Percentiles rank a stretch among this genome's conserved stretches.
phyloP scores from a whole-genome alignment of 768 basidiomycete genomes.

The Phlegmacium glaucopus region DNA sequence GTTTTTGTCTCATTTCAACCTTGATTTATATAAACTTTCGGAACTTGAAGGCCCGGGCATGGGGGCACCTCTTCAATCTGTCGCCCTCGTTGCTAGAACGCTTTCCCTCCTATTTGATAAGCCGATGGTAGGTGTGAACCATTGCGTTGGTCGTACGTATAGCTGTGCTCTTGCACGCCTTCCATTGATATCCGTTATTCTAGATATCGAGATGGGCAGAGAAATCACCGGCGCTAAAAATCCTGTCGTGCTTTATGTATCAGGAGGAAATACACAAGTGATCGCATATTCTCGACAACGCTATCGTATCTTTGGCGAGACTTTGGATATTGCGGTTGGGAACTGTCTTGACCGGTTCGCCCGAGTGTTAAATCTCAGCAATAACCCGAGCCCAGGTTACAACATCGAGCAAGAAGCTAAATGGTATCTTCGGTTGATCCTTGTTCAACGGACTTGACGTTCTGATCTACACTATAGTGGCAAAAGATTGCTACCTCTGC shows the following conservation, averaged over 20 bases:
- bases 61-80: constrained; percentile 95
- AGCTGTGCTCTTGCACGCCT: not conserved
- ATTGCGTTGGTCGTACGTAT: constrained; percentile 92
- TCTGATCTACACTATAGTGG: constrained; percentile 50
- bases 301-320: constrained; percentile 98
- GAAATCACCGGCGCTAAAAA: constrained; percentile 92
- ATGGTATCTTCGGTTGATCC: constrained; percentile 46
- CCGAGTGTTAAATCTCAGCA: constrained; percentile 87
- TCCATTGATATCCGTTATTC: not conserved
- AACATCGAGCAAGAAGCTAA: constrained; percentile 98
- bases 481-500: constrained; percentile 74
- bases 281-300: constrained; percentile 98
- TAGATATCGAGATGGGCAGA: constrained; percentile 99
- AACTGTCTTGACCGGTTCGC: constrained; percentile 98
- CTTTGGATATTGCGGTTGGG: constrained; percentile 98
- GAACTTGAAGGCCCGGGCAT: constrained; percentile 87
- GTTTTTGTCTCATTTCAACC: not conserved
- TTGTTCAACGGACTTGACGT: not conserved
- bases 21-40: not conserved
- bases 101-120: constrained; percentile 85
- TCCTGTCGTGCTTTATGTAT: constrained; percentile 96
- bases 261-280: constrained; percentile 98
- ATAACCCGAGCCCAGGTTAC: constrained; percentile 94
- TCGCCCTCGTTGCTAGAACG: constrained; percentile 90
- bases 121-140: constrained; percentile 96